A percentile compares a stretch with the other conserved stretches of the same genome.
Evolutionary conservation across 2,329 filamentous ascomycete species (phyloP).

Genomic region (Sporothrix pseudoabietina): DNA sequence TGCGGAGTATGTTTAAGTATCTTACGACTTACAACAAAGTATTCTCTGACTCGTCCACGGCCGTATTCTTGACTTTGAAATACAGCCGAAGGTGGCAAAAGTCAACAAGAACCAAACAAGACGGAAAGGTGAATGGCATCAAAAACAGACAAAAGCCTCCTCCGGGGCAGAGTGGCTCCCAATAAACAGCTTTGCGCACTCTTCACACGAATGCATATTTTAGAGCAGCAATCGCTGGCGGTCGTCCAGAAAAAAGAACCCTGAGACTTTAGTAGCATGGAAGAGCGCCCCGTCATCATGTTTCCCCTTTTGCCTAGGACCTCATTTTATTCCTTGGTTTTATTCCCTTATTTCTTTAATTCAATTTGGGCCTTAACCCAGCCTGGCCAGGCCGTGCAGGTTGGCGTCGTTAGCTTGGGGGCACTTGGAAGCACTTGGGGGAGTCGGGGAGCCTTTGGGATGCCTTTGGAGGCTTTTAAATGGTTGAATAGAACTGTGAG

Average conservation of each 20-base stretch:
- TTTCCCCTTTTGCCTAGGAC: not conserved
- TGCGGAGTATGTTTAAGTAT: not conserved
- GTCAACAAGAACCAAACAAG: not conserved
- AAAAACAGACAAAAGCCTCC: not conserved
- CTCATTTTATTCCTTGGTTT: not conserved
- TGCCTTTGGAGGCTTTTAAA: not conserved
- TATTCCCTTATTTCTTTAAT: not conserved
- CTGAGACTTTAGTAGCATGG: not conserved
- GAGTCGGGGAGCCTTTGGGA: not conserved
- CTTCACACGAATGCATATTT: not conserved
- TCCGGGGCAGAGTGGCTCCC: not conserved
- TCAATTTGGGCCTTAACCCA: not conserved
- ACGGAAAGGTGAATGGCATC: not conserved
- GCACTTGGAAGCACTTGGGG: not conserved
- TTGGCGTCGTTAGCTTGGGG: slow-evolving; percentile 17
- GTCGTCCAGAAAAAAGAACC: not conserved
- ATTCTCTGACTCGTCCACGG: not conserved
- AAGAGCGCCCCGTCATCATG: not conserved
- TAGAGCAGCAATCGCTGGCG: not conserved
- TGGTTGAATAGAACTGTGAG: not conserved
- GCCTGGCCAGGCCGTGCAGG: slow-evolving; percentile 16
- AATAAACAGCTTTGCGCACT: not conserved
- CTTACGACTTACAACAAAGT: not conserved
- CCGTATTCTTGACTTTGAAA: slow-evolving; percentile 1
- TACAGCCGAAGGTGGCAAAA: slow-evolving; percentile 15